Evolutionary conservation across 495 filamentous ascomycete genomes (phyloP).

Genomic region (Elaphomyces granulatus): DNA sequence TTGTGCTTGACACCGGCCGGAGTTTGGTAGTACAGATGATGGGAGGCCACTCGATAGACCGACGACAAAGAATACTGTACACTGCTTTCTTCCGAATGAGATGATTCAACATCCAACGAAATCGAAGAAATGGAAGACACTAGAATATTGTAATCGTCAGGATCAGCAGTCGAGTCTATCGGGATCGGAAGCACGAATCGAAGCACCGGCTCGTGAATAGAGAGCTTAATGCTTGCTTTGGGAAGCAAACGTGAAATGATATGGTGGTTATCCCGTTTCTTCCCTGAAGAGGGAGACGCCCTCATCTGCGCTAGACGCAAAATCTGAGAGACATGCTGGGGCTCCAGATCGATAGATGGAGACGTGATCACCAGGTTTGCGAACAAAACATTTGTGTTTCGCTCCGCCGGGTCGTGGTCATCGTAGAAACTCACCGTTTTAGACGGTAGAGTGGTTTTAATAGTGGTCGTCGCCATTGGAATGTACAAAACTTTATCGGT

Average conservation of each 20-base stretch:
- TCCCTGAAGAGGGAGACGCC: slow-evolving; percentile 34
- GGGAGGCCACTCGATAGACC: slow-evolving; percentile 66
- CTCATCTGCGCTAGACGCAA: slow-evolving; percentile 54
- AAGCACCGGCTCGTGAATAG: slow-evolving; percentile 88
- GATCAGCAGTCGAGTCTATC: slow-evolving; percentile 38
- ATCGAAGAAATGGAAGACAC: slow-evolving; percentile 89
- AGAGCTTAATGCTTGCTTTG: slow-evolving; percentile 89
- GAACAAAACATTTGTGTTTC: slow-evolving; percentile 92
- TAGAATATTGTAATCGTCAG: slow-evolving; percentile 76
- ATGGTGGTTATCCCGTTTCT: slow-evolving; percentile 39
- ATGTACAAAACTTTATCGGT: slow-evolving; percentile 83
- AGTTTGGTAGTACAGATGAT: slow-evolving; percentile 93
- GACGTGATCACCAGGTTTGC: slow-evolving; percentile 94
- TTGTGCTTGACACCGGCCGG: slow-evolving; percentile 66
- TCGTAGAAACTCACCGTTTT: slow-evolving; percentile 76
- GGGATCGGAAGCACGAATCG: slow-evolving; percentile 71
- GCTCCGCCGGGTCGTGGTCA: slow-evolving; percentile 61
- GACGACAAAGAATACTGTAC: slow-evolving; percentile 75
- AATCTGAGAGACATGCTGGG: slow-evolving; percentile 76
- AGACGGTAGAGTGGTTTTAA: slow-evolving; percentile 86
- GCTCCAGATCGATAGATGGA: slow-evolving; percentile 88
- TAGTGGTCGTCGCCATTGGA: slow-evolving; percentile 93
- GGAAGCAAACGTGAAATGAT: slow-evolving; percentile 84
- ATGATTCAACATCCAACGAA: slow-evolving; percentile 83
- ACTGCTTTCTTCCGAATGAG: slow-evolving; percentile 74